phyloP scores from a whole-genome alignment of 2,329 filamentous ascomycete species.

The Pyrenochaeta sp. region DNA sequence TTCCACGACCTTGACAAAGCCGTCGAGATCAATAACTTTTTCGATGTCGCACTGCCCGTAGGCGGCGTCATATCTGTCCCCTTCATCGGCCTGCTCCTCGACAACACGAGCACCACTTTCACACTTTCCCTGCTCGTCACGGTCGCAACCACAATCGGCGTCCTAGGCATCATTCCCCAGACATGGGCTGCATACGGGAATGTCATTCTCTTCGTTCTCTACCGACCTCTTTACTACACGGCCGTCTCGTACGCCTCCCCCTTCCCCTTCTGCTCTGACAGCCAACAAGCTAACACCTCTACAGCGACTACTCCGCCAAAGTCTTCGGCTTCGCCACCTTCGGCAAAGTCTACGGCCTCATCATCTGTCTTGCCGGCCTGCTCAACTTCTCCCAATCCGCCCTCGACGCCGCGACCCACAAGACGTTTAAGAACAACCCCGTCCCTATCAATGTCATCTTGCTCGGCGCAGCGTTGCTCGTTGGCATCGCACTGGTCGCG shows the following conservation, averaged over 20 bases:
- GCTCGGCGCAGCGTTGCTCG: constrained; percentile 65
- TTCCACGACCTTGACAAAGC: constrained; percentile 70
- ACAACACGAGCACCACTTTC: constrained; percentile 75
- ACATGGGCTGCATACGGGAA: constrained; percentile 79
- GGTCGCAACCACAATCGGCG: constrained; percentile 76
- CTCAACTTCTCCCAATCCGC: constrained; percentile 85
- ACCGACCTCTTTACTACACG: constrained; percentile 90
- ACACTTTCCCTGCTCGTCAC: constrained; percentile 76
- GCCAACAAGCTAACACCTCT: constrained; percentile 7
- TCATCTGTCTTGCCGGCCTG: constrained; percentile 85
- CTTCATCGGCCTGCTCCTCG: constrained; percentile 82
- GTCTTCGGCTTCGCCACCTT: constrained; percentile 93
- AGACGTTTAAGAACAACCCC: constrained; percentile 74
- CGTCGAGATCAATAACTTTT: constrained; percentile 79
- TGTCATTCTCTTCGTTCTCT: constrained; percentile 80
- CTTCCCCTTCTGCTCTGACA: not conserved
- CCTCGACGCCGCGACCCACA: constrained; percentile 80
- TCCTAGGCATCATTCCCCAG: constrained; percentile 77
- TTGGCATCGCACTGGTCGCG: constrained; percentile 71
- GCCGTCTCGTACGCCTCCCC: constrained; percentile 70
- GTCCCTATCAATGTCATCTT: constrained; percentile 79
- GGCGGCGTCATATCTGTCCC: constrained; percentile 87
- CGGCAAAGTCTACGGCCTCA: constrained; percentile 90
- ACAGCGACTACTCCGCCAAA: constrained; percentile 82
- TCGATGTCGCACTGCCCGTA: constrained; percentile 84